Evolutionary conservation across 371 early-diverging fungal species (phyloP).

Genomic region (Syncephalastrum contaminatum): DNA sequence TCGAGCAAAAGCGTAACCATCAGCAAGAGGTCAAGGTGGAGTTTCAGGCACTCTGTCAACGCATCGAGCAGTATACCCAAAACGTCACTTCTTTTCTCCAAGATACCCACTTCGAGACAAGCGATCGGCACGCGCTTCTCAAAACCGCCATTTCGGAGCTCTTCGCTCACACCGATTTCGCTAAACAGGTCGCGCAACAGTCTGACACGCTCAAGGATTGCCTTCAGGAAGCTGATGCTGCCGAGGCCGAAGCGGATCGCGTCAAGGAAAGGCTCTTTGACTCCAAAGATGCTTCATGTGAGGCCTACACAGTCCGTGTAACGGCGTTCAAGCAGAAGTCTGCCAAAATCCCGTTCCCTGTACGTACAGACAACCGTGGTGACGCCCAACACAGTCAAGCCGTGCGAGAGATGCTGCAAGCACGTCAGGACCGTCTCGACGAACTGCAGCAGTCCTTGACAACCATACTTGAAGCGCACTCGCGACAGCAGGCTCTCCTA

Average conservation of each 20-base stretch:
- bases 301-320: background rate
- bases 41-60: too few relatives aligned
- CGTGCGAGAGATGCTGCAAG: slow-evolving; percentile 27
- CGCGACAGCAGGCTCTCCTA: slow-evolving; percentile 33
- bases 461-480: slow-evolving; percentile 25
- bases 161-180: slow-evolving; percentile 10
- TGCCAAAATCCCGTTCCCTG: slow-evolving; percentile 17
- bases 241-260: slow-evolving; percentile 8
- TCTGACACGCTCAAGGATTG: slow-evolving; percentile 1
- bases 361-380: slow-evolving; percentile 16
- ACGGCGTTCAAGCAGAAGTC: too few relatives aligned
- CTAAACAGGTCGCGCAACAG: slow-evolving; percentile 13
- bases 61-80: too few relatives aligned
- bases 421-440: slow-evolving; percentile 25
- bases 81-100: too few relatives aligned
- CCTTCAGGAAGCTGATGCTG: slow-evolving; percentile 6
- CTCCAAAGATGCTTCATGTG: background rate
- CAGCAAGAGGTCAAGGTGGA: background rate
- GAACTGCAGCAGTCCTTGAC: slow-evolving; percentile 26
- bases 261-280: slow-evolving; percentile 1
- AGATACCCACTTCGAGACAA: too few relatives aligned
- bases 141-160: too few relatives aligned
- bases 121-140: too few relatives aligned
- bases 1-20: too few relatives aligned
- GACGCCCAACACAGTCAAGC: slow-evolving; percentile 17